Evolutionary conservation across 441 rosid genomes (phyloP), one percentile per base, ranked within the genome.

Genomic region (Hypseocharis bilobata): DNA sequence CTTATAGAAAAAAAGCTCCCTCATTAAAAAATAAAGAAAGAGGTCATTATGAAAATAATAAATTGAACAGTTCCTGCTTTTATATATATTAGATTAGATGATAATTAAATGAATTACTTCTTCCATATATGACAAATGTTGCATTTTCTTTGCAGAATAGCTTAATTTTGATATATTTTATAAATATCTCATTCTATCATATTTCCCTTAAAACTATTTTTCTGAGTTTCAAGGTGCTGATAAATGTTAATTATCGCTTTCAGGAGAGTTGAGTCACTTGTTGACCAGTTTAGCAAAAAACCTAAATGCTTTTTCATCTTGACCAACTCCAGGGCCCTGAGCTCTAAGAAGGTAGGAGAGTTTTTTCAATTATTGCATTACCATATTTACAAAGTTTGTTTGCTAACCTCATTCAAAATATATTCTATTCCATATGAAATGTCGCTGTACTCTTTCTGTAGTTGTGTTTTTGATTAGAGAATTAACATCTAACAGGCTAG

Each of bases 251-350:
- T 68, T 77, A 27, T 60, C 27, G 16, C 61, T 75, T 77, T 63
- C 85, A 90, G 97, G 98, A 82, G 86, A 44, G 81, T 83, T 52
- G 85, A 75, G 63, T 86, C 98, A 22, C 86, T 93, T 29, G 79
- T 82, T 73, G 82, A 84, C 75, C 91, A 90, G 70, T 85, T 93
- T 64, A 80, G 66, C 70, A 87, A 83, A 72, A 87, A 76, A 70
- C 90, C 93, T 47, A 67, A 80, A 63, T 93, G 99, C 79, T 87
- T 93, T 81, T 93, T 90, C 83, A 87, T 93, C 76, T 80, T 93
- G 77, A 93, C 96, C 0, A 93, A 93, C 81, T 88, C 99, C 57
- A 87, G 97, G 81, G 74, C 99, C 55, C 69, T 93, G 72, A 86
- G 95, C 78, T 81, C 96, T 70, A 91, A 86, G 73, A 90, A 90